These are phyloP conservation scores for Penicillium sp. DNA, from an alignment of 2,329 filamentous ascomycete species.

Conservation along the genomic window DNA sequence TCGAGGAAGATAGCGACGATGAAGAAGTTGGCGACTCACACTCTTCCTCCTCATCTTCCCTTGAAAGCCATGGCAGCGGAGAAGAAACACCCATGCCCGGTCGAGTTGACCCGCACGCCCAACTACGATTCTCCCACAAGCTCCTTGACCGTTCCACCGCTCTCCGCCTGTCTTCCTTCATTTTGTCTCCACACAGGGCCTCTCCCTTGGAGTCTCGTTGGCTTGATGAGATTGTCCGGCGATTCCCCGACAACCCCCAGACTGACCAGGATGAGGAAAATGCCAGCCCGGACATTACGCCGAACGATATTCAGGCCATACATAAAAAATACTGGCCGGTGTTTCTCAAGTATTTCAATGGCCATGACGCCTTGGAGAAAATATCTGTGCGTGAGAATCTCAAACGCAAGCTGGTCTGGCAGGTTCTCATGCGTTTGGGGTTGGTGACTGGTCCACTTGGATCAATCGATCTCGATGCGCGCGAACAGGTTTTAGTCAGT, in stretches of 20 bases:
- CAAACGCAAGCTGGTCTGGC: constrained; percentile 70
- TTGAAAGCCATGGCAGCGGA: constrained; percentile 41
- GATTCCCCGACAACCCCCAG: constrained; percentile 35
- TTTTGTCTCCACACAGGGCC: constrained; percentile 76
- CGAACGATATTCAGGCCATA: constrained; percentile 27
- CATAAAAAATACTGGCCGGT: constrained; percentile 69
- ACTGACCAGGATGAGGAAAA: constrained; percentile 6
- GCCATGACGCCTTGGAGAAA: constrained; percentile 78
- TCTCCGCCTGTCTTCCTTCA: constrained; percentile 61
- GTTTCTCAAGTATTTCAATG: constrained; percentile 86
- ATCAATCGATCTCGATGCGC: constrained; percentile 32
- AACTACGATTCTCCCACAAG: constrained; percentile 35
- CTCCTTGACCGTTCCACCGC: constrained; percentile 36
- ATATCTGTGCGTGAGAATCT: constrained; percentile 82
- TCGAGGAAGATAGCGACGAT: constrained; percentile 16
- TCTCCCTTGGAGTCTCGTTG: constrained; percentile 76
- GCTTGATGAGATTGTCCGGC: constrained; percentile 52
- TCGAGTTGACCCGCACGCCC: constrained; percentile 27
- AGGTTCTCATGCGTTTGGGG: constrained; percentile 65
- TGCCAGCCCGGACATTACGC: constrained; percentile 18
- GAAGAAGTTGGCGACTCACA: constrained; percentile 28
- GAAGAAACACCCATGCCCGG: constrained; percentile 40
- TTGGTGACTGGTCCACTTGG: constrained; percentile 54
- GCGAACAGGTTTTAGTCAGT: constrained; percentile 56
- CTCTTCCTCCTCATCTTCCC: constrained; percentile 43